Percentiles rank a stretch among this genome's conserved stretches.
Conservation (phyloP, 176 grass and related monocot genomes). For the Zoysia japonica region DNA sequence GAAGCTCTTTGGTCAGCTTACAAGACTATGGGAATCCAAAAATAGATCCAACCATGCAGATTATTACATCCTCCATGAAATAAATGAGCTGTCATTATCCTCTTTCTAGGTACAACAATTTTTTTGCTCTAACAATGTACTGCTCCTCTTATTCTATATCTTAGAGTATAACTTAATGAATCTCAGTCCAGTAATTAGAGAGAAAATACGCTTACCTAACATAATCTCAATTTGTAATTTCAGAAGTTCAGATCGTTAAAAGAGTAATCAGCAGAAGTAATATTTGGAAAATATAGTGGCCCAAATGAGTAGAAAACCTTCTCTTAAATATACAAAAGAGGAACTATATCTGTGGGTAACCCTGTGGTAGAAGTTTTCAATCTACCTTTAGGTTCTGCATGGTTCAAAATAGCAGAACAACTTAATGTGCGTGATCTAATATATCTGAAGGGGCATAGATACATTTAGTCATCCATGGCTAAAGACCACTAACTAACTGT, state of each 20-base stretch:
- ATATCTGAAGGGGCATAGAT: conserved; percentile 9
- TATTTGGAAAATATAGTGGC: conserved; percentile 57
- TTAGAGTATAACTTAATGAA: too few species aligned
- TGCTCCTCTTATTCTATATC: too few species aligned
- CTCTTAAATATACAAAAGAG: conserved; percentile 67
- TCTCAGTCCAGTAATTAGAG: too few species aligned
- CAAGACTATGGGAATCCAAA: too few species aligned
- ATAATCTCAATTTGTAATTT: neutral
- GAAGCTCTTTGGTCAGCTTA: too few species aligned
- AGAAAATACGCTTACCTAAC: too few species aligned
- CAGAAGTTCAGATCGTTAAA: conserved; percentile 60
- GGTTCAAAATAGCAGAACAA: conserved; percentile 65
- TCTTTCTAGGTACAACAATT: too few species aligned
- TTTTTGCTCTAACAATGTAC: too few species aligned
- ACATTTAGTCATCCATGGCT: neutral
- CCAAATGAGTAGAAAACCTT: conserved; percentile 59
- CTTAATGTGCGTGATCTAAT: conserved; percentile 47
- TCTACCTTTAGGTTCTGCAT: conserved; percentile 58
- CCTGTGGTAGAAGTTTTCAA: conserved; percentile 78
- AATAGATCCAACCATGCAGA: too few species aligned
- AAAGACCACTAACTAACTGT: neutral
- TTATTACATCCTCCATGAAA: too few species aligned
- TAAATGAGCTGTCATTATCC: too few species aligned
- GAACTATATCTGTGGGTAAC: conserved; percentile 72
- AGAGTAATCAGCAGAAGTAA: conserved; percentile 51